phyloP scores from a whole-genome alignment of 2,329 filamentous ascomycete genomes.

The Diatrype stigma region DNA sequence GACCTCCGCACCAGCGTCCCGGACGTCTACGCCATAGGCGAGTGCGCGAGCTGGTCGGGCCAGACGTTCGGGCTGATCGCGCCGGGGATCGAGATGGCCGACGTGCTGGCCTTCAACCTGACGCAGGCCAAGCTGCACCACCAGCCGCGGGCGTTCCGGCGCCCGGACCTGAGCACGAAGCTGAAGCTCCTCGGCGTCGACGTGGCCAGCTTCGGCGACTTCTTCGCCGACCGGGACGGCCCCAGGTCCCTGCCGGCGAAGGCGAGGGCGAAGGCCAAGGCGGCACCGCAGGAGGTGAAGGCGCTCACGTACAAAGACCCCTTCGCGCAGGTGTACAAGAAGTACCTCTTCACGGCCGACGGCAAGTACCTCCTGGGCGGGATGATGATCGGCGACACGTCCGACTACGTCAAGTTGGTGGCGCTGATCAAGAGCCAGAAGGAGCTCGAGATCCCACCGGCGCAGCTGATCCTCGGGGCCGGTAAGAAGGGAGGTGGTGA shows the following conservation, averaged over 20 bases:
- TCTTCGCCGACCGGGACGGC: slow-evolving; percentile 84
- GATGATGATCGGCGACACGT: slow-evolving; percentile 95
- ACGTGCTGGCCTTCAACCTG: slow-evolving; percentile 85
- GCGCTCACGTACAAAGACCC: slow-evolving; percentile 85
- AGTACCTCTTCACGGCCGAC: slow-evolving; percentile 85
- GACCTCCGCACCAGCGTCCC: slow-evolving; percentile 65
- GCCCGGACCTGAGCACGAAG: slow-evolving; percentile 86
- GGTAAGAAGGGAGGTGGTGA: slow-evolving; percentile 71
- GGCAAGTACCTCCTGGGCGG: slow-evolving; percentile 89
- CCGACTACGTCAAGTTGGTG: slow-evolving; percentile 84
- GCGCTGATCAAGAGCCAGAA: slow-evolving; percentile 84
- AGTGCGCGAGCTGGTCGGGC: slow-evolving; percentile 85
- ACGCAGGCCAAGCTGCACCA: slow-evolving; percentile 78
- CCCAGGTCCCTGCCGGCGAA: slow-evolving; percentile 68
- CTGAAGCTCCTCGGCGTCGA: slow-evolving; percentile 86
- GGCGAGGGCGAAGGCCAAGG: slow-evolving; percentile 34
- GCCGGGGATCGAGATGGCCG: slow-evolving; percentile 88
- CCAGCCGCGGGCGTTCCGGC: slow-evolving; percentile 65
- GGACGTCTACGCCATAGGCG: slow-evolving; percentile 82
- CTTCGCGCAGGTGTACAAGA: slow-evolving; percentile 86
- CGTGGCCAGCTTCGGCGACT: slow-evolving; percentile 90
- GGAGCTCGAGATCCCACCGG: slow-evolving; percentile 69
- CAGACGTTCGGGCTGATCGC: slow-evolving; percentile 87
- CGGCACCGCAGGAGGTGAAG: slow-evolving; percentile 51
- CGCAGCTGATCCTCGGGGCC: slow-evolving; percentile 78